Evolutionary conservation across 78 protist species (phyloP).

Genomic region (slime mould (Dictyostelium discoideum)): DNA sequence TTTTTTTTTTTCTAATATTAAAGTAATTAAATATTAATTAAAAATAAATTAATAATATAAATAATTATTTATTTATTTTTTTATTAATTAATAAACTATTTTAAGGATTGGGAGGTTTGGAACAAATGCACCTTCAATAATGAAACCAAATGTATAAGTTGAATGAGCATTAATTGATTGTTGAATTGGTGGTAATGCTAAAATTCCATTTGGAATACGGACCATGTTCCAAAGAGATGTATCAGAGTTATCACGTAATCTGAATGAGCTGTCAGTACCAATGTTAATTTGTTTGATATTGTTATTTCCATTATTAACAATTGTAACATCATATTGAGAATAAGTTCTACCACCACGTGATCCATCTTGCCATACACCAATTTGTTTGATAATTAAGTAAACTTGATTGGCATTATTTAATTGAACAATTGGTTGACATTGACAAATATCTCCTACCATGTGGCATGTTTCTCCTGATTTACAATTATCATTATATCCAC

Average conservation of each 20-base stretch:
- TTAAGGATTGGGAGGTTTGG: neutral
- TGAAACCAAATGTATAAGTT: constrained; percentile 40
- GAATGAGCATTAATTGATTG: constrained; percentile 14
- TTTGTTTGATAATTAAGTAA: neutral
- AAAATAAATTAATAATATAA: too few relatives aligned
- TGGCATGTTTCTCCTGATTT: neutral
- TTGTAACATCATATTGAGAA: constrained; percentile 11
- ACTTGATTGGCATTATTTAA: neutral
- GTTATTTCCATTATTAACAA: neutral
- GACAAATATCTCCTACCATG: neutral
- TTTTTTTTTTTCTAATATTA: too few relatives aligned
- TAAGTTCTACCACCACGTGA: constrained; percentile 10
- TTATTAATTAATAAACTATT: neutral
- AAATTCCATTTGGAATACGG: neutral
- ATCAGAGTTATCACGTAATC: constrained; percentile 4
- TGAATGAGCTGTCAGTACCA: constrained; percentile 24
- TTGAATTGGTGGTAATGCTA: constrained; percentile 24
- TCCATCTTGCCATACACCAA: constrained; percentile 29
- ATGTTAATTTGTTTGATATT: constrained; percentile 19
- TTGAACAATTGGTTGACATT: neutral
- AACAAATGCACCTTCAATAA: constrained; percentile 9
- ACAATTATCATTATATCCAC: neutral
- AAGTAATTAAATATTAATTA: too few relatives aligned
- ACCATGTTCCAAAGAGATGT: constrained; percentile 29
- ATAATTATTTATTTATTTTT: too few relatives aligned